These are phyloP conservation scores for Trichoderma guizhouense DNA, from an alignment of 2,329 filamentous ascomycete genomes.

Conservation along the genomic window DNA sequence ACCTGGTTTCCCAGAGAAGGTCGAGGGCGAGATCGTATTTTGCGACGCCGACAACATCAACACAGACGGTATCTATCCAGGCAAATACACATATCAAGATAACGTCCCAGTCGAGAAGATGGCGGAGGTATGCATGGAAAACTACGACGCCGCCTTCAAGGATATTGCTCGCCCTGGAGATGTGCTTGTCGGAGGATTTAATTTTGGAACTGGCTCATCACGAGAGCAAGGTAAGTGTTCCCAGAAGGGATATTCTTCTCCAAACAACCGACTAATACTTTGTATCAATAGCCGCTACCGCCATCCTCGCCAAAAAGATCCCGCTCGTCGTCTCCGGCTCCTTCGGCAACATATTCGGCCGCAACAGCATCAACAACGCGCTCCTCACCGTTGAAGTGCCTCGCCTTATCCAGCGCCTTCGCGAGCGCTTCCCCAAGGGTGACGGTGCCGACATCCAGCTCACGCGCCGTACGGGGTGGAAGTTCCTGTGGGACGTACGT, in stretches of 20 bases:
- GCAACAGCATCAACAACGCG: constrained; percentile 76
- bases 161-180: constrained; percentile 59
- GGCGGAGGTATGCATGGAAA: constrained; percentile 89
- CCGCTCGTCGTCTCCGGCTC: constrained; percentile 75
- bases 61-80: constrained; percentile 90
- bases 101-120: constrained; percentile 58
- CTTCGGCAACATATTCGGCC: constrained; percentile 79
- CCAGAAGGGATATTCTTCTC: not conserved
- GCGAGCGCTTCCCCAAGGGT: constrained; percentile 53
- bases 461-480: constrained; percentile 80
- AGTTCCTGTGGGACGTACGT: constrained; percentile 73
- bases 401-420: constrained; percentile 60
- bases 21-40: constrained; percentile 84
- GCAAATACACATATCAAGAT: constrained; percentile 91
- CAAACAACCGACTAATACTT: not conserved
- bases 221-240: not conserved
- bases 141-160: constrained; percentile 77
- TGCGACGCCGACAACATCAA: constrained; percentile 63
- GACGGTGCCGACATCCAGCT: constrained; percentile 42
- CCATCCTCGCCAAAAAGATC: constrained; percentile 41
- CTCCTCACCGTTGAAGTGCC: constrained; percentile 67
- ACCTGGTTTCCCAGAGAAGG: constrained; percentile 79
- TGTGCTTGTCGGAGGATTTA: constrained; percentile 75
- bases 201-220: not conserved
- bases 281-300: not conserved